phyloP scores from a whole-genome alignment of 768 basidiomycete species.

The Obba rivulosa region DNA sequence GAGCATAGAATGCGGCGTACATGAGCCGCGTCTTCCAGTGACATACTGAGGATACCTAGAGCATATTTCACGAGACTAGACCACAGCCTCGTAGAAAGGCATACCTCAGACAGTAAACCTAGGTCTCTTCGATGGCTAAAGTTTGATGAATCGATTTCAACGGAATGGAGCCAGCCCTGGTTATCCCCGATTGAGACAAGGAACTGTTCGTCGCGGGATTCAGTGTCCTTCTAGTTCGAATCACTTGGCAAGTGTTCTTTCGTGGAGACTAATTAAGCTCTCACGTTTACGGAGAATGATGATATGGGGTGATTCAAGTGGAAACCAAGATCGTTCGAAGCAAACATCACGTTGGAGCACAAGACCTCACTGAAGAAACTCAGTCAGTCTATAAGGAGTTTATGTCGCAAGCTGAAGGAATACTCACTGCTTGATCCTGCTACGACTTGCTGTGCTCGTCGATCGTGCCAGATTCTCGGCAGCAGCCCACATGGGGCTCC shows the following conservation, averaged over 20 bases:
- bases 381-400: background rate
- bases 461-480: background rate
- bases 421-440: slow-evolving; percentile 1
- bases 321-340: background rate
- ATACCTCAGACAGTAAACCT: slow-evolving; percentile 4
- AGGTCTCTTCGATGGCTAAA: background rate
- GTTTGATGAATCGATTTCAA: background rate
- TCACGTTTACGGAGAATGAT: background rate
- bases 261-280: background rate
- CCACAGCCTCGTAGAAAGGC: background rate
- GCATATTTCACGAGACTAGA: background rate
- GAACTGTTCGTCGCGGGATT: background rate
- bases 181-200: slow-evolving; percentile 3
- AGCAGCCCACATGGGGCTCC: background rate
- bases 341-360: background rate
- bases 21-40: slow-evolving; percentile 1
- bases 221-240: background rate
- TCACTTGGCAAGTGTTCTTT: background rate
- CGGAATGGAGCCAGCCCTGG: slow-evolving; percentile 7
- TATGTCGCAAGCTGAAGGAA: background rate
- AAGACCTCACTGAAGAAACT: slow-evolving; percentile 1
- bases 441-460: background rate
- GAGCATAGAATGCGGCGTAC: background rate
- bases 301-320: no score
- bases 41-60: slow-evolving; percentile 3